Evolutionary conservation across 805 yeast genomes (phyloP).

Genomic region (Metschnikowia similis): DNA sequence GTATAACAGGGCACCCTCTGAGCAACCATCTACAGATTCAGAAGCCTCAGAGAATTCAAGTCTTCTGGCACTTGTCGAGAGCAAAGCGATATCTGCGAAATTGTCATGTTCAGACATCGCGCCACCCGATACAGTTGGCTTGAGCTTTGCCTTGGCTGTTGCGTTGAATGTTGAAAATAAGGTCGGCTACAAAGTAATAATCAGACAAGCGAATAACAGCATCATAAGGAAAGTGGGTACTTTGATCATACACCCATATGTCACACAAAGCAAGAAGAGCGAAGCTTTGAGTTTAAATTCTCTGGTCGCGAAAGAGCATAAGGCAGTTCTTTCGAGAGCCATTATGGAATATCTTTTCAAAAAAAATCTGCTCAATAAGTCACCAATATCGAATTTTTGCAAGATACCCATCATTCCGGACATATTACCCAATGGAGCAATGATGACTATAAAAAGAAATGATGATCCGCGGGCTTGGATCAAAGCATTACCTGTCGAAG

Average conservation of each 20-base stretch:
- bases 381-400: constrained; percentile 47
- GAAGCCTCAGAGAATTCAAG: constrained; percentile 11
- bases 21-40: not conserved
- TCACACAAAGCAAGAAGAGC: constrained; percentile 37
- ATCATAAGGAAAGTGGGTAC: constrained; percentile 36
- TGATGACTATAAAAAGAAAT: constrained; percentile 45
- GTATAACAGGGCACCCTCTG: constrained; percentile 10
- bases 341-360: constrained; percentile 19
- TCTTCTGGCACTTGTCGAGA: constrained; percentile 24
- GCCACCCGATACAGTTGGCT: constrained; percentile 41
- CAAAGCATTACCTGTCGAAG: constrained; percentile 25
- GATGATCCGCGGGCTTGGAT: constrained; percentile 45
- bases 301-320: constrained; percentile 26
- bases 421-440: constrained; percentile 56
- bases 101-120: constrained; percentile 36
- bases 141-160: constrained; percentile 50
- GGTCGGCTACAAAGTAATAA: constrained; percentile 50
- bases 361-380: constrained; percentile 17
- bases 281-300: constrained; percentile 27
- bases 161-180: constrained; percentile 49
- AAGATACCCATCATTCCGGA: constrained; percentile 49
- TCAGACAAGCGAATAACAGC: constrained; percentile 43
- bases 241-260: constrained; percentile 52
- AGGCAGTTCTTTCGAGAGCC: constrained; percentile 16
- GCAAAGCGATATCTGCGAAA: constrained; percentile 48